phyloP scores from a whole-genome alignment of 495 filamentous ascomycete genomes.

The Echria macrotheca region DNA sequence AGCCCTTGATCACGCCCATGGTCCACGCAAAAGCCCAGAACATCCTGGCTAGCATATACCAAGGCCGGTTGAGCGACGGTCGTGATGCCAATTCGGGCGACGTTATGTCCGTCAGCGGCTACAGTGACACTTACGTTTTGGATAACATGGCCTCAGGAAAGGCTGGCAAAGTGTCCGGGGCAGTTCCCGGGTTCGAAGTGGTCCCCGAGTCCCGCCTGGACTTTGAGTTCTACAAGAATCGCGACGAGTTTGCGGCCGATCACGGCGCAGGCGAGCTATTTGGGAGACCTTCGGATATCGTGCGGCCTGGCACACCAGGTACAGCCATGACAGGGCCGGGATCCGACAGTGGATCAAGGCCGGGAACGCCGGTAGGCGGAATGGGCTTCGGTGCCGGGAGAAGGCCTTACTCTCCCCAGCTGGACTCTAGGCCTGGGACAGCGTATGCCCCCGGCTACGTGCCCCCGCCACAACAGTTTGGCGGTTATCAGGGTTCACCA shows the following conservation, averaged over 20 bases:
- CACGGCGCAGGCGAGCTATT: conserved; percentile 75
- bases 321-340: conserved; percentile 40
- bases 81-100: conserved; percentile 51
- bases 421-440: conserved; percentile 14
- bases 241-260: conserved; percentile 81
- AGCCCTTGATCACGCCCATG: conserved; percentile 89
- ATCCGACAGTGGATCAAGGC: conserved; percentile 26
- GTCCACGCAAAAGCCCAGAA: conserved; percentile 86
- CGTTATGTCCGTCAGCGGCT: conserved; percentile 53
- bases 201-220: conserved; percentile 88
- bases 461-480: conserved; percentile 13
- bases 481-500: conserved; percentile 9
- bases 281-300: conserved; percentile 59
- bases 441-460: conserved; percentile 17
- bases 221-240: conserved; percentile 85
- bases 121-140: conserved; percentile 66
- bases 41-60: conserved; percentile 72
- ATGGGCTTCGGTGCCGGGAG: conserved; percentile 26
- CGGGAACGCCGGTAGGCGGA: conserved; percentile 37
- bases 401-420: conserved; percentile 16
- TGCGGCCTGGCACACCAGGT: conserved; percentile 62
- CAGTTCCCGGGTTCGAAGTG: conserved; percentile 68
- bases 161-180: conserved; percentile 59
- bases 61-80: conserved; percentile 63
- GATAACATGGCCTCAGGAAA: conserved; percentile 71